Evolutionary conservation across 345 rosid species (phyloP).

Genomic region (Heritiera fomes): DNA sequence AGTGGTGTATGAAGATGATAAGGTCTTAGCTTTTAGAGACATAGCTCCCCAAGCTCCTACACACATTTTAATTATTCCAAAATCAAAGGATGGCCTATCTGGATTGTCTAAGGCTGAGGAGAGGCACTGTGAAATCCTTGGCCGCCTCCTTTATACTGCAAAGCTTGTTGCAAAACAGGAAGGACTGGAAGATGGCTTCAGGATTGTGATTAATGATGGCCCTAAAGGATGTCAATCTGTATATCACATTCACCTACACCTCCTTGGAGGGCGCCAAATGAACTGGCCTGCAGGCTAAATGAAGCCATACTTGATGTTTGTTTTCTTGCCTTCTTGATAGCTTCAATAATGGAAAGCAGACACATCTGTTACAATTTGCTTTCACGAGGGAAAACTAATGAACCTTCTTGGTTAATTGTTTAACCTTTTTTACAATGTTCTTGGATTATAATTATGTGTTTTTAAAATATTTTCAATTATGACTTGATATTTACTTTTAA

Average conservation of each 20-base stretch:
- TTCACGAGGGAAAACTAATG: background rate
- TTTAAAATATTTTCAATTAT: no score
- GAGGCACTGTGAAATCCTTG: conserved; percentile 86
- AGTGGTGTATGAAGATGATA: conserved; percentile 82
- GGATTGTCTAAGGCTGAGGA: conserved; percentile 97
- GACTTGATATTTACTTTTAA: no score
- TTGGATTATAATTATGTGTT: no score
- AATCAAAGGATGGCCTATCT: conserved; percentile 80
- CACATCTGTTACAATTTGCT: background rate
- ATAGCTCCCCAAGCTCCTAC: conserved; percentile 79
- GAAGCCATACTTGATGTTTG: background rate
- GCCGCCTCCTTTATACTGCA: conserved; percentile 83
- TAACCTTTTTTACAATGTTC: no score
- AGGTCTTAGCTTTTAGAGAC: conserved; percentile 92
- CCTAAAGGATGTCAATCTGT: conserved; percentile 89
- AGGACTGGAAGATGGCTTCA: conserved; percentile 83
- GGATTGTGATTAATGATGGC: conserved; percentile 94
- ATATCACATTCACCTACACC: conserved; percentile 87
- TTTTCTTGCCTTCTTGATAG: background rate
- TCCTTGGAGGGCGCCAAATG: conserved; percentile 97
- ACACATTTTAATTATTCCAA: conserved; percentile 86
- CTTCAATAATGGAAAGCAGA: background rate
- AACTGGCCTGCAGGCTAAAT: conserved; percentile 98
- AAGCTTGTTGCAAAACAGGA: conserved; percentile 90
- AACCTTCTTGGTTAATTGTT: no score